These are phyloP conservation scores for Otatea glauca DNA, from an alignment of 176 grass and related monocot species.

Conservation along the genomic window DNA sequence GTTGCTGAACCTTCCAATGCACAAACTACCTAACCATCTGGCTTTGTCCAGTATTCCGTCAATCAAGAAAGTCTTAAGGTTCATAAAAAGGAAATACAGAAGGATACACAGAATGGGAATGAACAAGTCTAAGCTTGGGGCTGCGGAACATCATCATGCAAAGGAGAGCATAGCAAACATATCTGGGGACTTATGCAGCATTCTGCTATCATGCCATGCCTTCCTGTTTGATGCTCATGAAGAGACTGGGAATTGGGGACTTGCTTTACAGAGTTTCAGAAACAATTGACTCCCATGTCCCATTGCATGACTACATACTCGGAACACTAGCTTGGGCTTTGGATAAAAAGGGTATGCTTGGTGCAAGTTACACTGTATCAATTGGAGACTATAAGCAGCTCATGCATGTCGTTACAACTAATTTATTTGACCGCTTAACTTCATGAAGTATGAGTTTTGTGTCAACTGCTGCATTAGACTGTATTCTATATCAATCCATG, in stretches of 20 bases:
- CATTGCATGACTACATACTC: background rate
- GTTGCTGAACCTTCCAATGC: conserved; percentile 32
- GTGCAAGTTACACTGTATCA: background rate
- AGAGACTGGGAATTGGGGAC: background rate
- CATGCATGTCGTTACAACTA: background rate
- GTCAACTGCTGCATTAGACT: background rate
- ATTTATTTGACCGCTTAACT: background rate
- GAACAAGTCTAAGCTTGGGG: background rate
- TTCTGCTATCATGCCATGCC: background rate
- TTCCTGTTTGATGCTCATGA: background rate
- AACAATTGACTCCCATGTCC: background rate
- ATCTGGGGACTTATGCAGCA: background rate
- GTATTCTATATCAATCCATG: background rate
- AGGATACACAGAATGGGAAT: background rate
- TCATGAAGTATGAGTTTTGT: background rate
- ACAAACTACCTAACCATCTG: background rate
- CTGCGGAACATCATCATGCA: background rate
- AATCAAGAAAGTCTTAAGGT: background rate
- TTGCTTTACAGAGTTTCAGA: conserved; percentile 2
- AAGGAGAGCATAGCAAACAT: background rate
- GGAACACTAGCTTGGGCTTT: background rate
- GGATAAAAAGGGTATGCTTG: background rate
- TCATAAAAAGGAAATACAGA: background rate
- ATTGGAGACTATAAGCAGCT: background rate
- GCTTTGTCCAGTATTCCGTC: background rate